Evolutionary conservation across 306 rosid species (phyloP).

Genomic region (Quercus bicolor): DNA sequence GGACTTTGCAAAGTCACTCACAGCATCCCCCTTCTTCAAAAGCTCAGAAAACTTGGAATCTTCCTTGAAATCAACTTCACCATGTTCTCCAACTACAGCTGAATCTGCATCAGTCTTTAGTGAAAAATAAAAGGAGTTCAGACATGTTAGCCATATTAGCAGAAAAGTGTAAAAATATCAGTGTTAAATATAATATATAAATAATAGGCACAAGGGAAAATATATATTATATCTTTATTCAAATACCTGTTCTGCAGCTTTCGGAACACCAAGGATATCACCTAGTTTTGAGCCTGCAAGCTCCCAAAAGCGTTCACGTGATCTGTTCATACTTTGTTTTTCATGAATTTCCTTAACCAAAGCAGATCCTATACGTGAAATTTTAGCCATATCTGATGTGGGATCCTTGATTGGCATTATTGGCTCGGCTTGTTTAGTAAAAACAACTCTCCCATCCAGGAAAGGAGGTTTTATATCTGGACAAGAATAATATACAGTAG

Average conservation of each 20-base stretch:
- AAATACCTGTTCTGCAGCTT: slow-evolving; percentile 87
- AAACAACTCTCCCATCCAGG: slow-evolving; percentile 96
- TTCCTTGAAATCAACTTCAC: slow-evolving; percentile 94
- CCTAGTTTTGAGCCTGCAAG: slow-evolving; percentile 99
- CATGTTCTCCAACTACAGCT: slow-evolving; percentile 80
- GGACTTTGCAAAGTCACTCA: slow-evolving; percentile 91
- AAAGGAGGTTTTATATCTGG: slow-evolving; percentile 98
- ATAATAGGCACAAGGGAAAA: not conserved
- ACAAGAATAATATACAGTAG: slow-evolving; percentile 3
- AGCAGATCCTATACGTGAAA: slow-evolving; percentile 89
- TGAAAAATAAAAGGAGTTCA: slow-evolving; percentile 8
- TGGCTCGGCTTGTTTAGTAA: slow-evolving; percentile 96
- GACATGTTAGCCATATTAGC: not conserved
- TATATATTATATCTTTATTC: slow-evolving; percentile 16
- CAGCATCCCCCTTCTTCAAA: slow-evolving; percentile 90
- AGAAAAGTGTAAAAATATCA: not conserved
- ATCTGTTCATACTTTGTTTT: slow-evolving; percentile 81
- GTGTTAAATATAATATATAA: no score
- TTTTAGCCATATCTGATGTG: slow-evolving; percentile 97
- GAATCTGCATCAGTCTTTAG: slow-evolving; percentile 86
- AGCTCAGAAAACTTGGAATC: slow-evolving; percentile 97
- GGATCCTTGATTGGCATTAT: slow-evolving; percentile 97
- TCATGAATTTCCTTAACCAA: slow-evolving; percentile 87
- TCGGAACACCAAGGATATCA: slow-evolving; percentile 89
- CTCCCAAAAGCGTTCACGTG: slow-evolving; percentile 99